Evolutionary conservation across 345 rosid species (phyloP).

Genomic region (Hypericum androsaemum): DNA sequence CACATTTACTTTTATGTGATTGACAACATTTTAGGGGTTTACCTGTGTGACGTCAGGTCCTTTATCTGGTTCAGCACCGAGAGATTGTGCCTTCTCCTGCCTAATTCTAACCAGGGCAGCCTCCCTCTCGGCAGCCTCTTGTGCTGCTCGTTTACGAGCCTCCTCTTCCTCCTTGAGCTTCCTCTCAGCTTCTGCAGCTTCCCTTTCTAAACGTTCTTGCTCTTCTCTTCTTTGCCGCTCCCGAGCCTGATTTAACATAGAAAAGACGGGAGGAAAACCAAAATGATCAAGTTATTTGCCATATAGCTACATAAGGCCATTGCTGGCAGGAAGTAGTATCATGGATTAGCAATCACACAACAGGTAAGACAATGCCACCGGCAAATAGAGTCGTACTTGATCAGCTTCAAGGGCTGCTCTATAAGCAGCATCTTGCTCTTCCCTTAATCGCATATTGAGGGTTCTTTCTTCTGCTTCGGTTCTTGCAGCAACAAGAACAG

Average conservation of each 20-base stretch:
- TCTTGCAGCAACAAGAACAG: slow-evolving; percentile 77
- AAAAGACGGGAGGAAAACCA: neutral
- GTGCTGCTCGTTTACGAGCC: slow-evolving; percentile 70
- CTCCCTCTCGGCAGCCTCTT: slow-evolving; percentile 78
- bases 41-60: slow-evolving; percentile 84
- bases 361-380: neutral
- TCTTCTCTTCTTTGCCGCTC: slow-evolving; percentile 83
- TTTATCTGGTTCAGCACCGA: slow-evolving; percentile 83
- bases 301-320: neutral
- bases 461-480: slow-evolving; percentile 95
- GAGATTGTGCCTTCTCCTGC: slow-evolving; percentile 79
- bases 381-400: slow-evolving; percentile 41
- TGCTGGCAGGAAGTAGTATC: neutral
- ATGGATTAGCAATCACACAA: no score
- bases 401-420: slow-evolving; percentile 98
- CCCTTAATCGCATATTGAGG: slow-evolving; percentile 64
- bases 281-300: neutral
- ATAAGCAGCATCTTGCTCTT: slow-evolving; percentile 98
- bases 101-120: slow-evolving; percentile 66
- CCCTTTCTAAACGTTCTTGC: slow-evolving; percentile 69
- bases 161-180: slow-evolving; percentile 86
- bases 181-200: slow-evolving; percentile 91
- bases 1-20: no score
- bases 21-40: slow-evolving; percentile 5
- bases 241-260: slow-evolving; percentile 43